phyloP scores from a whole-genome alignment of 2,329 filamentous ascomycete genomes.

The Cytospora paraplurivora region DNA sequence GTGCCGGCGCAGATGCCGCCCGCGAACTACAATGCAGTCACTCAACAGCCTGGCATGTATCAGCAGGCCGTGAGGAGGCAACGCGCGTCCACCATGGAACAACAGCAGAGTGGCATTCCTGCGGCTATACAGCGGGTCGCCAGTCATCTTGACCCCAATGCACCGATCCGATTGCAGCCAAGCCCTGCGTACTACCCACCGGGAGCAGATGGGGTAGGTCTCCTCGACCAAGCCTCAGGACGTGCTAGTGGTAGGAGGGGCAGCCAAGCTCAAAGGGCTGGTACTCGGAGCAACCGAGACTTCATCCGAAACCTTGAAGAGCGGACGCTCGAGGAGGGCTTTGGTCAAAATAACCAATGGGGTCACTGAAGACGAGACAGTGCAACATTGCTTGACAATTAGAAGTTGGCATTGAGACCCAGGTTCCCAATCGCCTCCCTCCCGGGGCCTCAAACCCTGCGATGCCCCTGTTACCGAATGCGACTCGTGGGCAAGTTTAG shows the following conservation, averaged over 20 bases:
- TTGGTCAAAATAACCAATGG: constrained; percentile 40
- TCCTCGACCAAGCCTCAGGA: constrained; percentile 59
- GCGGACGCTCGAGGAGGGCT: constrained; percentile 89
- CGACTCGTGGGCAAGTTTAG: background rate
- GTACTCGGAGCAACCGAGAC: constrained; percentile 65
- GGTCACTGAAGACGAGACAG: constrained; percentile 21
- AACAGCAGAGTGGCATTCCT: constrained; percentile 89
- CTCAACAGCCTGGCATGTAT: constrained; percentile 58
- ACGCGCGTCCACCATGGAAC: constrained; percentile 94
- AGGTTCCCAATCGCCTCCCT: background rate
- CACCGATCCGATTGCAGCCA: constrained; percentile 90
- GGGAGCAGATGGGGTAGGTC: constrained; percentile 76
- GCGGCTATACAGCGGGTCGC: constrained; percentile 91
- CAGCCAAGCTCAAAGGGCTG: constrained; percentile 65
- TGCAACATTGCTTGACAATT: background rate
- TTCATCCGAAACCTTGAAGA: constrained; percentile 96
- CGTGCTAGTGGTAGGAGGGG: constrained; percentile 68
- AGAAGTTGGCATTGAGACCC: background rate
- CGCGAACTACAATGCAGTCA: constrained; percentile 60
- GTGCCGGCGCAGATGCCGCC: constrained; percentile 66
- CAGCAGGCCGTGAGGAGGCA: constrained; percentile 80
- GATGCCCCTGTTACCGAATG: background rate
- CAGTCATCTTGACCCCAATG: constrained; percentile 91
- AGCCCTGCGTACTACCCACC: constrained; percentile 97
- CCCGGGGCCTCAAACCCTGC: background rate